Evolutionary conservation across 176 grass and related monocot species (phyloP).

Genomic region (Triticum urartu): DNA sequence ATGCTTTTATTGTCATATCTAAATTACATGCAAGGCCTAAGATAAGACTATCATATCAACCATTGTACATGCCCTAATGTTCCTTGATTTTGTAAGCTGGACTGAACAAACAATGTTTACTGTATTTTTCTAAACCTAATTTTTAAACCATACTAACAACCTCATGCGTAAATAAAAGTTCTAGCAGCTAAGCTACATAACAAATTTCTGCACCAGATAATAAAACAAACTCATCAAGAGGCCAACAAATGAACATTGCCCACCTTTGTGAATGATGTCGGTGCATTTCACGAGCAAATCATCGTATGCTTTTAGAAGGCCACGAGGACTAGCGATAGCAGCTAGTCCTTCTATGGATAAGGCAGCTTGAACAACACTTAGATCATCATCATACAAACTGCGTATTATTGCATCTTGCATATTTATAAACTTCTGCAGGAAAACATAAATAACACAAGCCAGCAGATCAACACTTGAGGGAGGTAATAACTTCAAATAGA

Average conservation of each 20-base stretch:
- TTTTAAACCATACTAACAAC: not conserved
- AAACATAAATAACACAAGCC: conserved; percentile 26
- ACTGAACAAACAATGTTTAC: not conserved
- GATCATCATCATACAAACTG: conserved; percentile 76
- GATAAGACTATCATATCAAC: no score
- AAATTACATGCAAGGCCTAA: no score
- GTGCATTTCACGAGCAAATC: conserved; percentile 67
- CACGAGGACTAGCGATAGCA: conserved; percentile 38
- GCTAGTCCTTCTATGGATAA: conserved; percentile 88
- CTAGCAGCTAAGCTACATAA: not conserved
- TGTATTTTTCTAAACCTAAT: not conserved
- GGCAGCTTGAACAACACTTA: conserved; percentile 85
- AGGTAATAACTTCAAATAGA: conserved; percentile 12
- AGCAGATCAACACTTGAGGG: not conserved
- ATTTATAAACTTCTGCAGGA: conserved; percentile 62
- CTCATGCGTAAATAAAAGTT: not conserved
- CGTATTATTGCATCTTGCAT: conserved; percentile 72
- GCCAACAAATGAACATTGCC: conserved; percentile 18
- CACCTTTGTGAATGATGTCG: conserved; percentile 66
- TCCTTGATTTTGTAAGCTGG: not conserved
- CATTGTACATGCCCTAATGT: not conserved
- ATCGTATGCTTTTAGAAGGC: conserved; percentile 67
- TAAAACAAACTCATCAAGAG: conserved; percentile 4
- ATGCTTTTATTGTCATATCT: no score
- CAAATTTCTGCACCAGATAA: not conserved